A percentile compares a stretch with the other conserved stretches of the same genome.
phyloP scores from a whole-genome alignment of 345 rosid species.

The Hypericum androsaemum region DNA sequence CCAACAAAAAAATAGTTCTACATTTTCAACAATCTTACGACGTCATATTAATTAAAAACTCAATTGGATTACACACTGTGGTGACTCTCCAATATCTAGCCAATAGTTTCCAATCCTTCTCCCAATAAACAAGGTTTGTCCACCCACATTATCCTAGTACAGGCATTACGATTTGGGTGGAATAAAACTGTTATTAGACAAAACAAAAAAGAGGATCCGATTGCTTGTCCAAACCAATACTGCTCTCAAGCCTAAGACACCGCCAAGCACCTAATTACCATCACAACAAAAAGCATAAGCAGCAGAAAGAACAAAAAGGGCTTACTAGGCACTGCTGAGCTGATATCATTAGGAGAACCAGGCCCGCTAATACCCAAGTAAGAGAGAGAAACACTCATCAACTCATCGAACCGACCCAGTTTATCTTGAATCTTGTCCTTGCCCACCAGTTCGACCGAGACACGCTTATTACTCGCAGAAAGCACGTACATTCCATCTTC shows the following conservation, averaged over 20 bases:
- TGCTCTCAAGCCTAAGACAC: not conserved
- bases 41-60: no score
- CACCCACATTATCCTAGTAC: no score
- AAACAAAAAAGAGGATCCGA: no score
- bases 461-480: conserved; percentile 63
- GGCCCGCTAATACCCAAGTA: conserved; percentile 68
- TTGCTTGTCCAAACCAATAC: no score
- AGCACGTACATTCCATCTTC: conserved; percentile 95
- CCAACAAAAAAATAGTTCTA: no score
- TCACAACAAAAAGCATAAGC: not conserved
- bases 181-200: no score
- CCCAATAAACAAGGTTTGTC: no score
- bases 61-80: no score
- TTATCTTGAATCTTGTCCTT: conserved; percentile 72
- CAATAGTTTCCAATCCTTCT: no score
- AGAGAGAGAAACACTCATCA: conserved; percentile 54
- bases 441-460: conserved; percentile 68
- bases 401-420: conserved; percentile 64
- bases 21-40: no score
- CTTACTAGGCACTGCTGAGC: conserved; percentile 52
- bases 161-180: no score
- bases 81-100: no score
- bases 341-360: conserved; percentile 43
- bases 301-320: not conserved
- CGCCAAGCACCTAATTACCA: not conserved